Conservation (phyloP, 768 basidiomycete species). For the Xerocomellus intermedius region DNA sequence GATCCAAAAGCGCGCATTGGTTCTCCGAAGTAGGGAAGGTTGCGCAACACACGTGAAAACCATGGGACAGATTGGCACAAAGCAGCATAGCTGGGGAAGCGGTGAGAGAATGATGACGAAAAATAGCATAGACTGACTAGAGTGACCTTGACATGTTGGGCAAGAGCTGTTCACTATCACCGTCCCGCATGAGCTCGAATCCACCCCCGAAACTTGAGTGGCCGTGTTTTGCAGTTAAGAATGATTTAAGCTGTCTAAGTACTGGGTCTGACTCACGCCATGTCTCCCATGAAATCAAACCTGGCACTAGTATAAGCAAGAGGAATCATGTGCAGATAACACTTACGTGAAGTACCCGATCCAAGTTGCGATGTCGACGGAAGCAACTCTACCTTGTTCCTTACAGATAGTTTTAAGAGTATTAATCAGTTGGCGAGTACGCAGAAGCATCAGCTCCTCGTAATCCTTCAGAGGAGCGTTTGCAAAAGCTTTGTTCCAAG, state of each 20-base stretch:
- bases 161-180: constrained; percentile 35
- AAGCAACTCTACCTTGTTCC: constrained; percentile 9
- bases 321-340: neutral
- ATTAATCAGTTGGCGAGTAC: constrained; percentile 20
- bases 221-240: neutral
- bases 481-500: constrained; percentile 34
- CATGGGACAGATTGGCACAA: constrained; percentile 23
- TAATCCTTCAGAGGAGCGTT: constrained; percentile 28
- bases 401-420: constrained; percentile 10
- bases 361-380: constrained; percentile 18
- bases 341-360: constrained; percentile 25
- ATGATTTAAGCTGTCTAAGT: neutral
- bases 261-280: constrained; percentile 23
- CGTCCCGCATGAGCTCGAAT: constrained; percentile 37
- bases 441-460: constrained; percentile 23
- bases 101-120: constrained; percentile 4
- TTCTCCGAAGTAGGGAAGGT: constrained; percentile 32
- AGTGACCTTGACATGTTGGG: constrained; percentile 28
- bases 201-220: constrained; percentile 36
- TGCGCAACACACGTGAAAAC: constrained; percentile 22
- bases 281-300: constrained; percentile 30
- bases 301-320: constrained; percentile 5
- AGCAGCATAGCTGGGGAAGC: constrained; percentile 8
- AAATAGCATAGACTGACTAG: constrained; percentile 18
- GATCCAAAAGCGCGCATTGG: constrained; percentile 28